Evolutionary conservation across 75 land plant species (phyloP).

Genomic region (Cupressus sempervirens): DNA sequence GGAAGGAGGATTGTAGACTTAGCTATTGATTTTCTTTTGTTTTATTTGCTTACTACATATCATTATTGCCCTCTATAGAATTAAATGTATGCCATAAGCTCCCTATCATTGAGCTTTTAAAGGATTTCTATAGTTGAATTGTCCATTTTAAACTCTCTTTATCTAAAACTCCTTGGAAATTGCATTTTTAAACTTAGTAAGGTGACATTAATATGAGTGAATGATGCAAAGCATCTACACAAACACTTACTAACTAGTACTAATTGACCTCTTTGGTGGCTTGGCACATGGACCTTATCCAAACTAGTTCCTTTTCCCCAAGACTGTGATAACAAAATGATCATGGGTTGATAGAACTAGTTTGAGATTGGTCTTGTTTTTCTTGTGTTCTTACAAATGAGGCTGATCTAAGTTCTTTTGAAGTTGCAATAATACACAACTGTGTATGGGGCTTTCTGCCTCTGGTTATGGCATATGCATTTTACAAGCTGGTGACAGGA

Average conservation of each 20-base stretch:
- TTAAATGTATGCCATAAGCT: neutral
- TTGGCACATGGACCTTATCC: too few relatives aligned
- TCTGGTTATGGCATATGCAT: neutral
- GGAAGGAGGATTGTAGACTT: neutral
- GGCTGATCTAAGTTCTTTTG: neutral
- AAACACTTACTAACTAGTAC: too few relatives aligned
- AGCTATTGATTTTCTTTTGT: neutral
- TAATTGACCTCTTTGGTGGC: too few relatives aligned
- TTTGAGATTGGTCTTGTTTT: neutral
- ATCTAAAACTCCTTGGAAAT: too few relatives aligned
- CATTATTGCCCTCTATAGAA: neutral
- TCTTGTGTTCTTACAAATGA: neutral
- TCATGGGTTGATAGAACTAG: too few relatives aligned
- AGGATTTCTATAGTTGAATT: neutral
- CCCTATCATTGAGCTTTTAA: neutral
- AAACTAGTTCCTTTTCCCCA: too few relatives aligned
- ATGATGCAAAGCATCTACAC: too few relatives aligned
- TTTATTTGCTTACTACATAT: neutral
- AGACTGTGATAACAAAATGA: too few relatives aligned
- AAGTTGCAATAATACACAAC: neutral
- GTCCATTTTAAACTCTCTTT: neutral
- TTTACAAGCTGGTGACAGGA: slow-evolving; percentile 64
- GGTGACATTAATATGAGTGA: neutral
- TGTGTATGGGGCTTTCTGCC: neutral
- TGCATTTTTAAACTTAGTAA: neutral